Evolutionary conservation across 139 green algal genomes (phyloP).

Genomic region (Zygnema circumcarinatum): DNA sequence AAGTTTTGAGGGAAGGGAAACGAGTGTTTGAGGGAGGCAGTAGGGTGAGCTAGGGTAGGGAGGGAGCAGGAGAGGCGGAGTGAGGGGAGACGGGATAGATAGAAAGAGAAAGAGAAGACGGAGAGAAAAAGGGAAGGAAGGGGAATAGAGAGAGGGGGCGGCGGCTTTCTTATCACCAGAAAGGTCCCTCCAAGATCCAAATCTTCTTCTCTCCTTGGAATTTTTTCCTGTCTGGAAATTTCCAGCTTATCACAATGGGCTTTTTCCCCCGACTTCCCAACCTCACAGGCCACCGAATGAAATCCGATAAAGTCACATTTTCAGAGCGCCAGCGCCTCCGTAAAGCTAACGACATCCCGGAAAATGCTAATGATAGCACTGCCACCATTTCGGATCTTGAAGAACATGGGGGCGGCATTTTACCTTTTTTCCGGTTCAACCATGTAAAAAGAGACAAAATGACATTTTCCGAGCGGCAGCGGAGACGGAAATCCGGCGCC

Average conservation of each 20-base stretch:
- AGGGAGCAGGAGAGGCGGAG: too few species aligned
- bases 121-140: too few species aligned
- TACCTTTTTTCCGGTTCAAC: not conserved
- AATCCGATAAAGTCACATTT: slow-evolving; percentile 35
- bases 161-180: not conserved
- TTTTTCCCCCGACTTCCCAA: not conserved
- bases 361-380: not conserved
- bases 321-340: slow-evolving; percentile 30
- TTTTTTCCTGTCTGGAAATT: too few species aligned
- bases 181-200: too few species aligned
- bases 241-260: too few species aligned
- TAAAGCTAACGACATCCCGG: slow-evolving; percentile 16
- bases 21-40: too few species aligned
- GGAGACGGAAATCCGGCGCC: slow-evolving; percentile 32
- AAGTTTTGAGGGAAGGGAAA: not conserved
- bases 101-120: too few species aligned
- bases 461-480: slow-evolving; percentile 29
- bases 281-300: slow-evolving; percentile 23
- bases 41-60: too few species aligned
- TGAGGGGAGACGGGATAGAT: too few species aligned
- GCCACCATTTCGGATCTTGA: too few species aligned
- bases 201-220: too few species aligned
- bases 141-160: not conserved
- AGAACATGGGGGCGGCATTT: too few species aligned
- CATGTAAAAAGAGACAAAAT: slow-evolving; percentile 27